Evolutionary conservation across 2,329 filamentous ascomycete genomes (phyloP).

Genomic region (Hypoxylon sp.): DNA sequence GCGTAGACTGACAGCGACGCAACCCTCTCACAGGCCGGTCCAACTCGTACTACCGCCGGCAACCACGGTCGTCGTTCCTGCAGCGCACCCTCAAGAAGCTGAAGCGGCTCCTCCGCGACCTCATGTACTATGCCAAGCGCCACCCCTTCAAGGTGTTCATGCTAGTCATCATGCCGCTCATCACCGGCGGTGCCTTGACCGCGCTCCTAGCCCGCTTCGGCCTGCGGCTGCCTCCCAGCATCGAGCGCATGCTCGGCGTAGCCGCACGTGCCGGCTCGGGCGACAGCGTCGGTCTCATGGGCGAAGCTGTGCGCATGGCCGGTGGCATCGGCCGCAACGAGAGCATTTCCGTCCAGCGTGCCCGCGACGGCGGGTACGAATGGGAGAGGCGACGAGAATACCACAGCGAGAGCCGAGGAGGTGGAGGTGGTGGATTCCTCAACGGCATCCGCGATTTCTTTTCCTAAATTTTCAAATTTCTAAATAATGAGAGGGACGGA

Average conservation of each 20-base stretch:
- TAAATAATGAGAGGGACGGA: slow-evolving; percentile 1
- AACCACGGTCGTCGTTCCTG: slow-evolving; percentile 85
- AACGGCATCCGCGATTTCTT: slow-evolving; percentile 61
- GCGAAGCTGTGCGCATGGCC: slow-evolving; percentile 71
- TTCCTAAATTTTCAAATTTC: slow-evolving; percentile 51
- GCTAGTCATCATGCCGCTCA: slow-evolving; percentile 87
- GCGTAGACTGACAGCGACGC: not conserved
- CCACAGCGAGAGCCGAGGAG: slow-evolving; percentile 52
- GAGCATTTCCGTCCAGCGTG: slow-evolving; percentile 54
- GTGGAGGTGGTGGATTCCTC: slow-evolving; percentile 55
- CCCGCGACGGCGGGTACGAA: slow-evolving; percentile 53
- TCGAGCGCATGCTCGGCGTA: slow-evolving; percentile 72
- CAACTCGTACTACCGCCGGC: slow-evolving; percentile 80
- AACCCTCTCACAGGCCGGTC: slow-evolving; percentile 61
- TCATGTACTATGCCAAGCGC: slow-evolving; percentile 83
- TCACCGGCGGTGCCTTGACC: slow-evolving; percentile 85
- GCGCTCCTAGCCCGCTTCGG: slow-evolving; percentile 85
- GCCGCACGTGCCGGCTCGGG: slow-evolving; percentile 66
- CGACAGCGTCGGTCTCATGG: slow-evolving; percentile 65
- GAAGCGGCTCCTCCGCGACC: slow-evolving; percentile 83
- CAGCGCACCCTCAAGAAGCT: slow-evolving; percentile 81
- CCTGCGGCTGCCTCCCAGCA: slow-evolving; percentile 76
- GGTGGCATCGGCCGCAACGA: slow-evolving; percentile 53
- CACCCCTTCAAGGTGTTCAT: slow-evolving; percentile 91
- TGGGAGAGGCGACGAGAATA: slow-evolving; percentile 60